phyloP scores from a whole-genome alignment of 1,139 yeast genomes.

The Kodamaea sp. region DNA sequence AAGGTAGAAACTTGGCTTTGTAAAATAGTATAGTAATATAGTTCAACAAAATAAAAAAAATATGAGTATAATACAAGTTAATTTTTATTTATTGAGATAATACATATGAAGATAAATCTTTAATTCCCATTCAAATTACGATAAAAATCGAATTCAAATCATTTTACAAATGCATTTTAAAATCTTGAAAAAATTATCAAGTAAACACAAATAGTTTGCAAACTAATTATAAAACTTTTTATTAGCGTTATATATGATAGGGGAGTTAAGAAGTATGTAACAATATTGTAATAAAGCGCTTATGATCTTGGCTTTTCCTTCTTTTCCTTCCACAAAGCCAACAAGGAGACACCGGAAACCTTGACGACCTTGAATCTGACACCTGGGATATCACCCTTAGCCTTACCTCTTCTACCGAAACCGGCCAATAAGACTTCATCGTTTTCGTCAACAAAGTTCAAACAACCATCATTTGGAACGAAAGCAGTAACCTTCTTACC shows the following conservation, averaged over 20 bases:
- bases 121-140: neutral
- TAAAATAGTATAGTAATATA: slow-evolving; percentile 13
- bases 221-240: slow-evolving; percentile 5
- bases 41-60: neutral
- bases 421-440: slow-evolving; percentile 99
- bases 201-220: neutral
- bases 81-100: no score
- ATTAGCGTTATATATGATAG: slow-evolving; percentile 10
- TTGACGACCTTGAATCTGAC: slow-evolving; percentile 99
- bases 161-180: neutral
- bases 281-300: slow-evolving; percentile 18
- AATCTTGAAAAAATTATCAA: neutral
- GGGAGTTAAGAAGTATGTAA: slow-evolving; percentile 2
- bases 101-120: neutral
- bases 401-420: slow-evolving; percentile 99
- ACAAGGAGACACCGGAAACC: slow-evolving; percentile 99
- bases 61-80: neutral
- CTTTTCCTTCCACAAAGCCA: slow-evolving; percentile 99
- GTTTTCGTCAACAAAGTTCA: slow-evolving; percentile 98
- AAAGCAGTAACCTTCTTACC: slow-evolving; percentile 99
- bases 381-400: slow-evolving; percentile 99
- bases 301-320: slow-evolving; percentile 99
- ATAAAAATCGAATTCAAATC: neutral
- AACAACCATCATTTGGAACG: slow-evolving; percentile 99
- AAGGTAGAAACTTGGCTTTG: slow-evolving; percentile 63